Evolutionary conservation across 2,329 filamentous ascomycete genomes (phyloP).

Genomic region (Beauveria sp.): DNA sequence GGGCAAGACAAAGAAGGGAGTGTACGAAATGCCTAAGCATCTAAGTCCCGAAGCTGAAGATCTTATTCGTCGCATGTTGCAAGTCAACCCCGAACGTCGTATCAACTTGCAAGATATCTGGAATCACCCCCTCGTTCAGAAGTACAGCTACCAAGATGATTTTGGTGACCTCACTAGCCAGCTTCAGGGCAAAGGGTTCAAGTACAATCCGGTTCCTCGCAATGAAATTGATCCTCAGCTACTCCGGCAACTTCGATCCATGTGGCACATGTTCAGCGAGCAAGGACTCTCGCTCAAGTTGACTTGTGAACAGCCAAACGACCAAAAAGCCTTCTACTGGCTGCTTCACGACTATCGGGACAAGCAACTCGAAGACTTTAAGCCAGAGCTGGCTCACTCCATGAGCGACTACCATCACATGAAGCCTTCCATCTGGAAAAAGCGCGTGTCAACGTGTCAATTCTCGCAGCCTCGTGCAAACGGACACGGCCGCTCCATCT

Average conservation of each 20-base stretch:
- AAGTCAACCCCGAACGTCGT: conserved; percentile 67
- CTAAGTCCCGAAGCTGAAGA: conserved; percentile 66
- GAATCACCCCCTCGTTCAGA: conserved; percentile 77
- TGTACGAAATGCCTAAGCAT: conserved; percentile 52
- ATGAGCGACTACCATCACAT: conserved; percentile 87
- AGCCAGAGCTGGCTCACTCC: conserved; percentile 71
- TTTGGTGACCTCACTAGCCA: conserved; percentile 48
- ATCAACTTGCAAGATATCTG: conserved; percentile 78
- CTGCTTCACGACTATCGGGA: conserved; percentile 76
- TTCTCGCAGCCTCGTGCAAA: conserved; percentile 41
- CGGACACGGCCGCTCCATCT: conserved; percentile 46
- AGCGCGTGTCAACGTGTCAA: conserved; percentile 53
- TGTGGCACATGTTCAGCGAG: conserved; percentile 83
- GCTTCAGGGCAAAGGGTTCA: conserved; percentile 53
- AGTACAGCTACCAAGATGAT: conserved; percentile 71
- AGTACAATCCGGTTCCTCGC: conserved; percentile 48
- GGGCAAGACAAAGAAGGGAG: conserved; percentile 48
- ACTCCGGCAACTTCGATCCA: conserved; percentile 74
- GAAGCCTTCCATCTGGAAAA: conserved; percentile 48
- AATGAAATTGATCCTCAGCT: conserved; percentile 74
- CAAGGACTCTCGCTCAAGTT: conserved; percentile 63
- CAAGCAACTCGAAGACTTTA: conserved; percentile 80
- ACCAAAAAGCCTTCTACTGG: conserved; percentile 90
- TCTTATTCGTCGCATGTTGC: conserved; percentile 71
- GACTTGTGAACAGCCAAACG: conserved; percentile 62